phyloP scores from a whole-genome alignment of 2,329 filamentous ascomycete species.

The Neurospora sp. region DNA sequence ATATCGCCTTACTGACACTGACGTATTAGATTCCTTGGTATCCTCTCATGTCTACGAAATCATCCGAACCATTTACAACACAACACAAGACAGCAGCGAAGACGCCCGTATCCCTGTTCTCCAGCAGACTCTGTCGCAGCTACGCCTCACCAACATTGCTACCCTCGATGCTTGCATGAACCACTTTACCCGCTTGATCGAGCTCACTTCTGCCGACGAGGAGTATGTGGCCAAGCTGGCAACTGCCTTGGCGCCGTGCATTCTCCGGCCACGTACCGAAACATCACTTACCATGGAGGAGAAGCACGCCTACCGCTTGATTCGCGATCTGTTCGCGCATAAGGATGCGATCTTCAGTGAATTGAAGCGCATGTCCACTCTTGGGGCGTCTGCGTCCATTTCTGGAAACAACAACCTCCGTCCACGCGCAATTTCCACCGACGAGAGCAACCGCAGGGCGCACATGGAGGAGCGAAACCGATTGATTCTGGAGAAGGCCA shows the following conservation, averaged over 20 bases:
- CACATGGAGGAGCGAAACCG: constrained; percentile 90
- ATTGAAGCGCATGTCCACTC: constrained; percentile 76
- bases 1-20: constrained; percentile 17
- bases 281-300: constrained; percentile 92
- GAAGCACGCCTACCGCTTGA: constrained; percentile 80
- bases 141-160: constrained; percentile 93
- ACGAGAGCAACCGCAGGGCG: constrained; percentile 89
- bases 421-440: constrained; percentile 81
- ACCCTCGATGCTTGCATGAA: constrained; percentile 98
- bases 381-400: constrained; percentile 54
- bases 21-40: constrained; percentile 73
- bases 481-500: constrained; percentile 61
- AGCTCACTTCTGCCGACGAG: constrained; percentile 92
- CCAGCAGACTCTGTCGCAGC: constrained; percentile 89
- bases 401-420: constrained; percentile 38
- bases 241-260: constrained; percentile 67
- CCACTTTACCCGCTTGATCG: constrained; percentile 93
- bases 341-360: constrained; percentile 95
- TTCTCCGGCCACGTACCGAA: constrained; percentile 78
- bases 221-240: constrained; percentile 69
- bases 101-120: constrained; percentile 78
- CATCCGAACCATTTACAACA: constrained; percentile 91
- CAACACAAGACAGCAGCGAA: constrained; percentile 65
- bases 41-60: constrained; percentile 99
- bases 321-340: constrained; percentile 85